Percentiles rank a stretch among this genome's conserved stretches.
Conservation (phyloP, 176 grass and related monocot species). For the Oryza glaberrima region DNA sequence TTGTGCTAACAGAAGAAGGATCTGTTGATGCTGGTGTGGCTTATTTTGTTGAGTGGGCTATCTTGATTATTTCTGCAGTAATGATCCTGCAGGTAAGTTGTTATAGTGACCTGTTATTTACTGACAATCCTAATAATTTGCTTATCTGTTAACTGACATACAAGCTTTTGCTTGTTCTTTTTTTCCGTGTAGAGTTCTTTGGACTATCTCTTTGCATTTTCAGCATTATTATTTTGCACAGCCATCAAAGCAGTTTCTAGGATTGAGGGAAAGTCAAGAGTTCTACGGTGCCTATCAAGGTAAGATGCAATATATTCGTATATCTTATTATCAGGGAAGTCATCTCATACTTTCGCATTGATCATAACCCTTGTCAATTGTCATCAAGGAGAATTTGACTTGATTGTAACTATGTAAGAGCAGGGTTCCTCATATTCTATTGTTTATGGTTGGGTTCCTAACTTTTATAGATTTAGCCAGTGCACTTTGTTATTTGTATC, state of each 20-base stretch:
- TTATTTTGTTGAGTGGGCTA: conserved; percentile 90
- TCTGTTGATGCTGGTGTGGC: conserved; percentile 75
- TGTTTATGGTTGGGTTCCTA: too few species aligned
- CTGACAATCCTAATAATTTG: conserved; percentile 18
- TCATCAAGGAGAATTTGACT: neutral
- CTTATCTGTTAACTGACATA: conserved; percentile 33
- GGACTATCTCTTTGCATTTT: conserved; percentile 70
- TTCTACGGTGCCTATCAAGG: conserved; percentile 52
- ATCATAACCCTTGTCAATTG: neutral
- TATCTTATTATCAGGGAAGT: conserved; percentile 10
- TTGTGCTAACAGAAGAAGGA: conserved; percentile 93
- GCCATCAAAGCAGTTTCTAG: conserved; percentile 55
- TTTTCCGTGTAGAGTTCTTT: conserved; percentile 72
- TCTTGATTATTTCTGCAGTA: conserved; percentile 79
- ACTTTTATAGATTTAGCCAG: neutral
- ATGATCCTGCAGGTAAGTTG: conserved; percentile 83
- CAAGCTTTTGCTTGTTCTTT: conserved; percentile 20
- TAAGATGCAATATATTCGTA: conserved; percentile 21
- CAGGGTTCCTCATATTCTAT: neutral
- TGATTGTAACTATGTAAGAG: neutral
- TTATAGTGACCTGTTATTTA: conserved; percentile 3
- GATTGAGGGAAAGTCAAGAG: conserved; percentile 44
- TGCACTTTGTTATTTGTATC: neutral
- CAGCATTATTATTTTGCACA: conserved; percentile 55
- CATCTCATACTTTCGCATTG: neutral